Evolutionary conservation across 306 rosid genomes (phyloP), one percentile per base, ranked within the genome.

Genomic region (Herpetospermum pedunculosum): DNA sequence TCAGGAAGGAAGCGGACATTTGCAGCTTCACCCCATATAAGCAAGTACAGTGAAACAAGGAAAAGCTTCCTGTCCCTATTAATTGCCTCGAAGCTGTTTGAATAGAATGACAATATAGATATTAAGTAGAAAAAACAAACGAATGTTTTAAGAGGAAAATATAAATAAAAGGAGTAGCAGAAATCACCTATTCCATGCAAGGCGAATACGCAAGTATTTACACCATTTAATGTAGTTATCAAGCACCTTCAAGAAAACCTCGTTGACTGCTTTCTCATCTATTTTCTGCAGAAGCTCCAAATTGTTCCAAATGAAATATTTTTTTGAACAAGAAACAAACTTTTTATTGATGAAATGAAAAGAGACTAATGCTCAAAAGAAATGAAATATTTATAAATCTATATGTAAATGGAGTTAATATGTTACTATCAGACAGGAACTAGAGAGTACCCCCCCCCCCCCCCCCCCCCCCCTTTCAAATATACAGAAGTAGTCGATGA

Each of bases 11-110:
- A 94, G 59, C 98, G 98, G 79, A 89, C 88, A 83, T 94, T 94
- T 76, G 98, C 98, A 83, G 96, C 98, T 85, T 94, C 98, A 57
- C 98, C 98, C 98, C 98, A 94, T 73, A 94, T 86, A 82, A 94
- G 88, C 77, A 91, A 86, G 87, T 94, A 94, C 70, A 94, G 76
- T 65, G 98, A 91, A 82, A 91, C 84, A 70, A 91, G 80, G 78
- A 88, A 86, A 72, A 94, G 87, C 71, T 91, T 94, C 81, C 98
- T 85, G 77, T 91, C 97, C 81, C 95, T 83, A 75, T 88, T 81
- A 72, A 94, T 91, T 47, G 98, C 98, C 83, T 89, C 88, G 44
- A 94, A 82, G 85, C 98, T 94, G 92, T 83, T 77, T 44, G 75
- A 62, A 77, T 69, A 41, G 77, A 47, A 75, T 30, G 35, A 64